Percentiles rank a stretch among this genome's conserved stretches.
Conservation (phyloP, 495 filamentous ascomycete genomes). For the Poronia punctata region DNA sequence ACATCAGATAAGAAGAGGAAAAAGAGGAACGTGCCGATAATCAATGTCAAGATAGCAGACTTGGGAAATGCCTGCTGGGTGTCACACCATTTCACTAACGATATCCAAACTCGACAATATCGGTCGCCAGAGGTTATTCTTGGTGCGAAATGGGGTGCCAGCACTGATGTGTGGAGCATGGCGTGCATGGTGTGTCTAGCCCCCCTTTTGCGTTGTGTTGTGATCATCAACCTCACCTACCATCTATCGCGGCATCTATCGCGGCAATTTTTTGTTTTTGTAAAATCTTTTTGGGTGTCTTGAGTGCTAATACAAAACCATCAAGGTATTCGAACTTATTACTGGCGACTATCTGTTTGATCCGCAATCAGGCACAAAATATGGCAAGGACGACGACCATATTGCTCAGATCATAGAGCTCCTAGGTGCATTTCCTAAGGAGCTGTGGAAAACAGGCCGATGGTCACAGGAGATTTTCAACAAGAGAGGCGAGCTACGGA, state of each 20-base stretch:
- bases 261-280: no score
- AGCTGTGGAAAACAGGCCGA: constrained; percentile 82
- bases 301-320: constrained; percentile 8
- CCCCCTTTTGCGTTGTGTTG: no score
- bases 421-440: constrained; percentile 86
- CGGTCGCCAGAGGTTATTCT: constrained; percentile 95
- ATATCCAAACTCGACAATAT: constrained; percentile 98
- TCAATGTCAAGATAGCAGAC: constrained; percentile 98
- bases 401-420: constrained; percentile 99
- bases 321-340: constrained; percentile 90
- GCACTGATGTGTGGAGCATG: constrained; percentile 99
- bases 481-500: constrained; percentile 91
- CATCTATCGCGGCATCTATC: no score
- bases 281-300: no score
- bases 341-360: constrained; percentile 99
- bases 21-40: constrained; percentile 56
- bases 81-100: constrained; percentile 97
- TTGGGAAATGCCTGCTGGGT: constrained; percentile 99
- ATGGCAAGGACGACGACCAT: constrained; percentile 99
- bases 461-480: constrained; percentile 99
- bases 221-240: no score
- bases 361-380: constrained; percentile 96
- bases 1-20: constrained; percentile 44
- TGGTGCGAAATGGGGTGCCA: constrained; percentile 95
- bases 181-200: constrained; percentile 80